Conservation (phyloP, 257 asterid species). For the Penstemon barbatus region DNA sequence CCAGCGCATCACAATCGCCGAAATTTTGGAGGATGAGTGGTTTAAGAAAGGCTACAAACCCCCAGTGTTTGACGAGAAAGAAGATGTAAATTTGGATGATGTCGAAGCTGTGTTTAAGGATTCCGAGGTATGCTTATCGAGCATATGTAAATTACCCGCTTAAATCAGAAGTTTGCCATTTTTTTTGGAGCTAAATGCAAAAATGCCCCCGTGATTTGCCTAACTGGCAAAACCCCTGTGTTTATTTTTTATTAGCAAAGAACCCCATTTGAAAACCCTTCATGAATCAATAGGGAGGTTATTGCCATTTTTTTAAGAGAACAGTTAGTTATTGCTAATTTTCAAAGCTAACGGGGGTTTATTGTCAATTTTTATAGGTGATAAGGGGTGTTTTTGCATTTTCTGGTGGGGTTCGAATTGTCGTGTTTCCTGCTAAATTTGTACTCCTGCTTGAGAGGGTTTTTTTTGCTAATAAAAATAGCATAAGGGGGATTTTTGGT, state of each 20-base stretch:
- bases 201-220: background rate
- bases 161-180: background rate
- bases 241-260: too few relatives aligned
- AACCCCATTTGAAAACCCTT: too few relatives aligned
- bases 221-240: too few relatives aligned
- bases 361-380: too few relatives aligned
- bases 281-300: too few relatives aligned
- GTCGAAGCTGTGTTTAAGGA: constrained; percentile 94
- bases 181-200: background rate
- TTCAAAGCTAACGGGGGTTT: too few relatives aligned
- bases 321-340: too few relatives aligned
- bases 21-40: constrained; percentile 80
- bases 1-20: constrained; percentile 77
- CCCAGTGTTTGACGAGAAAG: constrained; percentile 75
- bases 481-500: too few relatives aligned
- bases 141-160: constrained; percentile 5
- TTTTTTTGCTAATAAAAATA: too few relatives aligned
- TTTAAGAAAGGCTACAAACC: constrained; percentile 82
- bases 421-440: background rate
- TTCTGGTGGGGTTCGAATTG: too few relatives aligned
- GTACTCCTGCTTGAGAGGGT: background rate
- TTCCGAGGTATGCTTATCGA: constrained; percentile 55
- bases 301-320: too few relatives aligned
- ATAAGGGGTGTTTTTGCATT: too few relatives aligned
- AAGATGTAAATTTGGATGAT: constrained; percentile 76